Evolutionary conservation across 2,329 filamentous ascomycete species (phyloP).

Genomic region (Claviceps sp.): DNA sequence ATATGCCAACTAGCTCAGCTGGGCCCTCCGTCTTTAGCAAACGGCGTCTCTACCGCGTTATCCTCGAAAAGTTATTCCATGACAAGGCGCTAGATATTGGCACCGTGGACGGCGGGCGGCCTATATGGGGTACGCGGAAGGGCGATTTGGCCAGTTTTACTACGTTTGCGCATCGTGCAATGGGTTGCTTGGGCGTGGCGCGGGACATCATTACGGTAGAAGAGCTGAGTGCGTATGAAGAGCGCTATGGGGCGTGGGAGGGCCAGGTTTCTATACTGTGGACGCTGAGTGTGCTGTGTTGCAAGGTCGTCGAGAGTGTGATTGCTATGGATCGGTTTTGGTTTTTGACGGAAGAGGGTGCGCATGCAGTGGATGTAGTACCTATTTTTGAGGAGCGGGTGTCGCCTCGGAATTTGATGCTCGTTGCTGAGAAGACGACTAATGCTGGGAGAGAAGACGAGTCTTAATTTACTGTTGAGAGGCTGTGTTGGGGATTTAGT

Average conservation of each 20-base stretch:
- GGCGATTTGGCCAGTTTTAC: constrained; percentile 14
- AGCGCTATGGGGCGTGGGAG: constrained; percentile 10
- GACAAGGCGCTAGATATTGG: constrained; percentile 12
- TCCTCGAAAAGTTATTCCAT: constrained; percentile 15
- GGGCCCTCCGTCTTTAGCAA: constrained; percentile 12
- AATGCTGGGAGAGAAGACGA: no score
- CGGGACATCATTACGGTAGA: constrained; percentile 5
- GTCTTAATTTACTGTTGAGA: no score
- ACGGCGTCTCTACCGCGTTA: constrained; percentile 15
- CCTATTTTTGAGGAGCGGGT: constrained; percentile 15
- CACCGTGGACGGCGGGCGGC: constrained; percentile 4
- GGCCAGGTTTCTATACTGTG: constrained; percentile 18
- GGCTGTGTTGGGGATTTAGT: no score
- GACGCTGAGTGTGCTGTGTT: constrained; percentile 19
- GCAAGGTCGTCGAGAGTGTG: constrained; percentile 19
- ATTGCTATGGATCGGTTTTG: constrained; percentile 19
- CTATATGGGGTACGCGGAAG: constrained; percentile 19
- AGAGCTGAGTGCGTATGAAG: constrained; percentile 15
- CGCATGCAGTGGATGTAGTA: constrained; percentile 12
- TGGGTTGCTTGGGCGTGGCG: constrained; percentile 12
- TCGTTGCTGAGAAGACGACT: constrained; percentile 6
- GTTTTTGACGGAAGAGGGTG: constrained; percentile 15
- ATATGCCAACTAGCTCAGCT: not conserved
- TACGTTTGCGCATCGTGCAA: constrained; percentile 14
- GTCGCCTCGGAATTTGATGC: constrained; percentile 14